Evolutionary conservation across 2,329 filamentous ascomycete genomes (phyloP).

Genomic region (Lasiodiplodia hormozganensis): DNA sequence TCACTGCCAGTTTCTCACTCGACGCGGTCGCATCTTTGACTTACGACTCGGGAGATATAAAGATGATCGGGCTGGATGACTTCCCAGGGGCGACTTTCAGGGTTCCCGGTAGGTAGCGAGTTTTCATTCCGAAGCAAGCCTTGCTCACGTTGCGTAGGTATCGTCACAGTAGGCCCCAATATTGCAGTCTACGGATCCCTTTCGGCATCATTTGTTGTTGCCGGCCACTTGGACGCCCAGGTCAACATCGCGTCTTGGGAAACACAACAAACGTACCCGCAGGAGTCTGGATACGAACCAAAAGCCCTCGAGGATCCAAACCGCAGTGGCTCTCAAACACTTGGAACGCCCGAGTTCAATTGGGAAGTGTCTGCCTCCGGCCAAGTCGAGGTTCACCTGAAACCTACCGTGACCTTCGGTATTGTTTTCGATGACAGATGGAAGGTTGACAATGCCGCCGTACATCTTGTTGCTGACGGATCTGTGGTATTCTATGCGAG

Average conservation of each 20-base stretch:
- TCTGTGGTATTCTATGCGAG: neutral
- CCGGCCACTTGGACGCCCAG: neutral
- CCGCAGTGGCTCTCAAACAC: neutral
- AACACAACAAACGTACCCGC: neutral
- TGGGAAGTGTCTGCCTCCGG: neutral
- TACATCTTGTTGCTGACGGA: neutral
- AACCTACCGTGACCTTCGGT: neutral
- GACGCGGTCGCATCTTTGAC: conserved; percentile 35
- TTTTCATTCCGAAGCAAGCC: neutral
- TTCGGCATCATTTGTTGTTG: neutral
- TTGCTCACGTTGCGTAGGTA: neutral
- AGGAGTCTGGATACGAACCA: neutral
- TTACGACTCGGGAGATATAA: conserved; percentile 13
- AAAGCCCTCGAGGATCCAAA: neutral
- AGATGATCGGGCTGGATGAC: neutral
- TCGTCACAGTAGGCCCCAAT: neutral
- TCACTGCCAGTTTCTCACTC: conserved; percentile 37
- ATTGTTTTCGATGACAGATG: neutral
- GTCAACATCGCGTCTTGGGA: neutral
- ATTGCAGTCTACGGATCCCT: neutral
- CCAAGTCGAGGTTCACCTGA: neutral
- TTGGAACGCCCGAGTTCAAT: neutral
- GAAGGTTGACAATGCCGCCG: neutral
- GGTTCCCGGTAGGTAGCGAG: neutral
- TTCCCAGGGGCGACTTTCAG: neutral